These are phyloP conservation scores for Rhytidiadelphus loreus DNA, from an alignment of 225 moss, liverwort and hornwort species.

Conservation along the genomic window DNA sequence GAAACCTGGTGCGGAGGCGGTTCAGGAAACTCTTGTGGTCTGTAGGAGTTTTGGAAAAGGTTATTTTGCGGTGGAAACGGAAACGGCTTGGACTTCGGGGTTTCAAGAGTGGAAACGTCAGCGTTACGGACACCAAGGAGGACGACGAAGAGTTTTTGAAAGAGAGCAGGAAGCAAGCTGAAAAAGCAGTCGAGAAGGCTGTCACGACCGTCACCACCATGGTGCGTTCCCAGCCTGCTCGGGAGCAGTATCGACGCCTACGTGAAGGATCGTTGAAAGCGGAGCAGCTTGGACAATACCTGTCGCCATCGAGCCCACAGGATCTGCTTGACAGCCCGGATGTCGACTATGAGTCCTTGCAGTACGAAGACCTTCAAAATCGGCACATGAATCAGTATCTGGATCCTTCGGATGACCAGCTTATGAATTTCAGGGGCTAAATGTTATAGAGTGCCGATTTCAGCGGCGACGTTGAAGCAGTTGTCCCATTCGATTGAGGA, in stretches of 20 bases:
- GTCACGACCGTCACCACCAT: slow-evolving; percentile 46
- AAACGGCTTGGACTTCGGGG: slow-evolving; percentile 42
- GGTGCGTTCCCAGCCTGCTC: slow-evolving; percentile 46
- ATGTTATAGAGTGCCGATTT: neutral
- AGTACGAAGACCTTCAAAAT: slow-evolving; percentile 12
- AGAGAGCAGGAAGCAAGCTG: slow-evolving; percentile 41
- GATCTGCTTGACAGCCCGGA: slow-evolving; percentile 15
- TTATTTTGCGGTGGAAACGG: slow-evolving; percentile 39
- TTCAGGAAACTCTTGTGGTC: slow-evolving; percentile 51
- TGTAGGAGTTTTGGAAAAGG: slow-evolving; percentile 44
- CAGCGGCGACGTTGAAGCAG: neutral
- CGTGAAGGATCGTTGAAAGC: slow-evolving; percentile 43
- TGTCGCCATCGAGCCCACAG: slow-evolving; percentile 10
- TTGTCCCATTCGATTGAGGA: neutral
- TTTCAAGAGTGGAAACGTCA: slow-evolving; percentile 28
- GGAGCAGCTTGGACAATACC: slow-evolving; percentile 8
- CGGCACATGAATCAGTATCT: slow-evolving; percentile 18
- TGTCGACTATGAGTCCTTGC: neutral
- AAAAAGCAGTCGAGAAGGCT: slow-evolving; percentile 41
- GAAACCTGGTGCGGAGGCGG: slow-evolving; percentile 40
- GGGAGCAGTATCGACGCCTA: slow-evolving; percentile 38
- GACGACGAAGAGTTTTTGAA: slow-evolving; percentile 53
- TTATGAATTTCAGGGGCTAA: slow-evolving; percentile 25
- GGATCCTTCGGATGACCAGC: slow-evolving; percentile 23
- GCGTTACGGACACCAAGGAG: slow-evolving; percentile 20